Evolutionary conservation across 1,139 yeast genomes (phyloP), one percentile per base, ranked within the genome.

Genomic region (Pichiaceae sp.): DNA sequence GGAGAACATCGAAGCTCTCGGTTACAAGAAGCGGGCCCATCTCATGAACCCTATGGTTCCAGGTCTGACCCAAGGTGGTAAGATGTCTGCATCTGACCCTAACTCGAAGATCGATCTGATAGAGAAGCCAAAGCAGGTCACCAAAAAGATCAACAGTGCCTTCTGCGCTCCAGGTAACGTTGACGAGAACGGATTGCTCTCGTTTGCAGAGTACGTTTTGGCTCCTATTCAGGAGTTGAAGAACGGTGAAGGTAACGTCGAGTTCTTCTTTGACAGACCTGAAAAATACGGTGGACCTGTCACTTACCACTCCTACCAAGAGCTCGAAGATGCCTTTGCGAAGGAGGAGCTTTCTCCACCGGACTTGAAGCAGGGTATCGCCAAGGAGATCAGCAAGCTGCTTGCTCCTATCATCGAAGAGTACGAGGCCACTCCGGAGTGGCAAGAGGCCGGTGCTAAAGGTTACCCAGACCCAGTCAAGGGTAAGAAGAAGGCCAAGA

Each of bases 11-110:
- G 91, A 79, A 35, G 58, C 77, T 36, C 56, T 93, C 41, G 96
- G 97, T 29, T 91, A 89, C 78, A 85, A 84, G 65, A 93, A 93
- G 71, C 79, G 99, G 57, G 97, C 94, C 24, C 99, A 93, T 64
- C 72, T 93, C 59, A 93, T 93, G 99, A 93, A 91, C 66, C 89
- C 86, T 38, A 91, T 93, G 98, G 95, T 93, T 32, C 98, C 98
- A 34, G 98, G 98, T 39, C 75, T 93, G 54, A 78, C 82, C 31
- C 96, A 87, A 64, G 97, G 97, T 51, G 98, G 93, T 51, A 93
- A 93, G 60, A 93, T 93, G 99, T 86, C 96, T 55, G 96, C 98
- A 1, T 85, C 96, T 21, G 98, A 91, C 65, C 97, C 98, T 50
- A 91, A 87, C 68, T 87, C 97, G 40, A 93, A 93, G 66, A 87